phyloP scores from a whole-genome alignment of 768 basidiomycete species.

The Podaxis sp. region DNA sequence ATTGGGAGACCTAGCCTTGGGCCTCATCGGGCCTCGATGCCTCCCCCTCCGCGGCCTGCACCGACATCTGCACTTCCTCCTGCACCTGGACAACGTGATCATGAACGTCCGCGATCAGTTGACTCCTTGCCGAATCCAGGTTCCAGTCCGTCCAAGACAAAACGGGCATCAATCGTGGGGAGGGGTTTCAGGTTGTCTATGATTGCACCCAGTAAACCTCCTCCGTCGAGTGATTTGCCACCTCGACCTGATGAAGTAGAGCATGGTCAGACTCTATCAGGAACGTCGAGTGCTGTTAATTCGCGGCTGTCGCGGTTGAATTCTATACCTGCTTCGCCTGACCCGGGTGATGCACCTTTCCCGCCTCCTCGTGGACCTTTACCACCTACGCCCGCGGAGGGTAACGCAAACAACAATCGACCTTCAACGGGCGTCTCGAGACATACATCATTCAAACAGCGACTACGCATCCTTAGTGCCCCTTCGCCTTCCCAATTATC shows the following conservation, averaged over 20 bases:
- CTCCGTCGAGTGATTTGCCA: slow-evolving; percentile 60
- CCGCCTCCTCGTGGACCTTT: slow-evolving; percentile 48
- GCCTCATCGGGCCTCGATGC: slow-evolving; percentile 59
- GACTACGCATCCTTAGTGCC: slow-evolving; percentile 67
- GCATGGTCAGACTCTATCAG: slow-evolving; percentile 23
- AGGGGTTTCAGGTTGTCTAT: slow-evolving; percentile 60
- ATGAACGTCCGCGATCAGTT: slow-evolving; percentile 21
- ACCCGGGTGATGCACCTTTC: slow-evolving; percentile 32
- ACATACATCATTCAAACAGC: slow-evolving; percentile 54
- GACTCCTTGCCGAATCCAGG: slow-evolving; percentile 15
- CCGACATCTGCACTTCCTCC: slow-evolving; percentile 72
- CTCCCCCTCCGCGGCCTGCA: slow-evolving; percentile 71
- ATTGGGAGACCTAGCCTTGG: slow-evolving; percentile 14
- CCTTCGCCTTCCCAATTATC: slow-evolving; percentile 38
- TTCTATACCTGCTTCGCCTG: slow-evolving; percentile 47
- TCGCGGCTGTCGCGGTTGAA: slow-evolving; percentile 25
- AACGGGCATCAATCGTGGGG: slow-evolving; percentile 56
- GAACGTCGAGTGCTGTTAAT: slow-evolving; percentile 35
- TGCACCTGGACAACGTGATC: slow-evolving; percentile 44
- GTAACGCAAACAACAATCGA: slow-evolving; percentile 16
- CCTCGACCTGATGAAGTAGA: slow-evolving; percentile 65
- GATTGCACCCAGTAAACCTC: slow-evolving; percentile 57
- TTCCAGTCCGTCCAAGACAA: slow-evolving; percentile 29
- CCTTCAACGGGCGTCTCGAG: slow-evolving; percentile 24
- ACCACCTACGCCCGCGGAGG: slow-evolving; percentile 35